Percentiles rank a stretch among this genome's conserved stretches.
Evolutionary conservation across 495 filamentous ascomycete genomes (phyloP).

Genomic region (Tuber brumale): DNA sequence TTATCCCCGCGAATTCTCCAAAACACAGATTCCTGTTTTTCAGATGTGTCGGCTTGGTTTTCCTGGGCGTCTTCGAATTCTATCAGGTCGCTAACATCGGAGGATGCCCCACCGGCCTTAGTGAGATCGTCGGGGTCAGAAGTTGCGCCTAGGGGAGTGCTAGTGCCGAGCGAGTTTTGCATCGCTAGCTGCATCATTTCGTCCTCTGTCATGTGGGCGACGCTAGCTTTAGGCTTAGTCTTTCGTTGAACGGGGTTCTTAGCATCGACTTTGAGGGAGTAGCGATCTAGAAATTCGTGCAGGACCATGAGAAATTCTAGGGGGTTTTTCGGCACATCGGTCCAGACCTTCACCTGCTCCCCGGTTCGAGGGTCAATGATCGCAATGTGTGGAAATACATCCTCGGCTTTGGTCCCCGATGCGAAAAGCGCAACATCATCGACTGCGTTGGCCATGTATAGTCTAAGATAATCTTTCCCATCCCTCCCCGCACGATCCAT

Average conservation of each 20-base stretch:
- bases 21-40: slow-evolving; percentile 22
- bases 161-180: slow-evolving; percentile 42
- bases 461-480: slow-evolving; percentile 72
- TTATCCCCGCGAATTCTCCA: slow-evolving; percentile 58
- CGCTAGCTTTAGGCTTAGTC: slow-evolving; percentile 63
- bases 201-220: slow-evolving; percentile 88
- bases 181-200: slow-evolving; percentile 93
- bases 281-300: slow-evolving; percentile 91
- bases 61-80: slow-evolving; percentile 39
- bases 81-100: slow-evolving; percentile 27
- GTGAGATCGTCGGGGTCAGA: slow-evolving; percentile 83
- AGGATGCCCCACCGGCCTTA: slow-evolving; percentile 53
- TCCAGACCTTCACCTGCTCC: slow-evolving; percentile 96
- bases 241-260: slow-evolving; percentile 81
- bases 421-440: slow-evolving; percentile 53
- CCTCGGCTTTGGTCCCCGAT: slow-evolving; percentile 13
- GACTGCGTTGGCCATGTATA: slow-evolving; percentile 73
- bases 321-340: slow-evolving; percentile 66
- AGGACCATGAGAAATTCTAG: slow-evolving; percentile 83
- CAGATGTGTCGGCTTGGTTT: slow-evolving; percentile 7
- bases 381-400: slow-evolving; percentile 77
- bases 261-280: slow-evolving; percentile 75
- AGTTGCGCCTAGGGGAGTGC: slow-evolving; percentile 29
- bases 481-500: slow-evolving; percentile 72
- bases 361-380: slow-evolving; percentile 94